Evolutionary conservation across 2,329 filamentous ascomycete genomes (phyloP).

Genomic region (Neonectria ditissima): DNA sequence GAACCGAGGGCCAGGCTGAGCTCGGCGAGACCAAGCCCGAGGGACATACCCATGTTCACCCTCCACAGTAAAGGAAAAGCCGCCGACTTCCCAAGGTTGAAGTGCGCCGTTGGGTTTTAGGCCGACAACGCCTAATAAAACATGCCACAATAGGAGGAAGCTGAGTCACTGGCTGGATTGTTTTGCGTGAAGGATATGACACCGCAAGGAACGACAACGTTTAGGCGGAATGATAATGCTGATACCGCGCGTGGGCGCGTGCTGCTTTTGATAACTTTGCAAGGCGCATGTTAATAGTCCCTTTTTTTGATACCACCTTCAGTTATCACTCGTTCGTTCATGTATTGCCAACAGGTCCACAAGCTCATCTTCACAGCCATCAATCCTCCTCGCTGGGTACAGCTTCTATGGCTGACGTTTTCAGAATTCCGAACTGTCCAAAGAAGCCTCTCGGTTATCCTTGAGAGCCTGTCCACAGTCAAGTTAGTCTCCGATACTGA

Average conservation of each 20-base stretch:
- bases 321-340: slow-evolving; percentile 5
- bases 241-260: neutral
- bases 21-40: slow-evolving; percentile 32
- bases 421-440: neutral
- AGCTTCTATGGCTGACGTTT: neutral
- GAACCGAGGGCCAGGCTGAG: slow-evolving; percentile 28
- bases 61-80: neutral
- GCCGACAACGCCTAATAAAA: neutral
- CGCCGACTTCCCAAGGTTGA: neutral
- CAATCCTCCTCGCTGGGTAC: neutral
- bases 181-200: neutral
- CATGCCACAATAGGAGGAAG: neutral
- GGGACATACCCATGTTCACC: neutral
- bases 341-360: neutral
- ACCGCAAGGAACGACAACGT: neutral
- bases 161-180: neutral
- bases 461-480: neutral
- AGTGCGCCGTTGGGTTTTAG: neutral
- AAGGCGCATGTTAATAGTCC: slow-evolving; percentile 1
- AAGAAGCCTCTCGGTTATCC: neutral
- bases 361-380: neutral
- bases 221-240: neutral
- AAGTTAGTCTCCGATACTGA: neutral
- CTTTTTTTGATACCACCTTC: slow-evolving; percentile 21
- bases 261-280: slow-evolving; percentile 1